Percentiles rank a stretch among this genome's conserved stretches.
These are phyloP conservation scores for Penicillium sp. DNA, from an alignment of 2,329 filamentous ascomycete genomes.

Conservation along the genomic window DNA sequence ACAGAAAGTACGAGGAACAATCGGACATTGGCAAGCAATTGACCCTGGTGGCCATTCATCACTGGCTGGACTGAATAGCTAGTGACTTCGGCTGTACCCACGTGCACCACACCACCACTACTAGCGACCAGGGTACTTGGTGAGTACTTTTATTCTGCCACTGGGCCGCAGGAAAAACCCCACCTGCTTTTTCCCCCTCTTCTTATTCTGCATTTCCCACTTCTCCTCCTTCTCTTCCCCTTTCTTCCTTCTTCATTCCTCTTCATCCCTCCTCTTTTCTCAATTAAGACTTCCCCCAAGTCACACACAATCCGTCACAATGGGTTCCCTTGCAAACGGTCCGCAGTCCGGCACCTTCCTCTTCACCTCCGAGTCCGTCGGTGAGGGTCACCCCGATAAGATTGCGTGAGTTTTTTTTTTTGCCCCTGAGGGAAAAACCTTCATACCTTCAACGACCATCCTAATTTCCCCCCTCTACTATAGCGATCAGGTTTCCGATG, in stretches of 20 bases:
- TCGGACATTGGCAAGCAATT: slow-evolving; percentile 7
- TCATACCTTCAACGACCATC: slow-evolving; percentile 22
- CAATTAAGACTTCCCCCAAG: slow-evolving; percentile 18
- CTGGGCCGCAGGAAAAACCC: slow-evolving; percentile 24
- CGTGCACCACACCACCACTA: not conserved
- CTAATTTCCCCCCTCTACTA: slow-evolving; percentile 18
- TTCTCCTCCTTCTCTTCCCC: slow-evolving; percentile 16
- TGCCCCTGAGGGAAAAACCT: slow-evolving; percentile 7
- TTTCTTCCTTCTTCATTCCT: slow-evolving; percentile 32
- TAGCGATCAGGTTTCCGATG: slow-evolving; percentile 95
- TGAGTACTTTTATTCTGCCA: slow-evolving; percentile 16
- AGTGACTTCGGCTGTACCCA: slow-evolving; percentile 17
- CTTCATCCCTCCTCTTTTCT: slow-evolving; percentile 27
- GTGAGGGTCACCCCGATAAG: slow-evolving; percentile 93
- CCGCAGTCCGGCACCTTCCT: slow-evolving; percentile 68
- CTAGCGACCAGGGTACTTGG: slow-evolving; percentile 14
- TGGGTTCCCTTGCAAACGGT: slow-evolving; percentile 61
- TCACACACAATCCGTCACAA: slow-evolving; percentile 51
- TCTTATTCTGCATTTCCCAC: slow-evolving; percentile 26
- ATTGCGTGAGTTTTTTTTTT: slow-evolving; percentile 65
- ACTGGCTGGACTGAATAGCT: not conserved
- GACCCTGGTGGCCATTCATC: not conserved
- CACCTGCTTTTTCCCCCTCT: slow-evolving; percentile 32
- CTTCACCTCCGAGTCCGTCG: slow-evolving; percentile 89
- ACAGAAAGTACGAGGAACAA: slow-evolving; percentile 14